Percentiles rank a stretch among this genome's conserved stretches.
Evolutionary conservation across 1,139 yeast genomes (phyloP).

Genomic region (Nakaseomyces delphensis): DNA sequence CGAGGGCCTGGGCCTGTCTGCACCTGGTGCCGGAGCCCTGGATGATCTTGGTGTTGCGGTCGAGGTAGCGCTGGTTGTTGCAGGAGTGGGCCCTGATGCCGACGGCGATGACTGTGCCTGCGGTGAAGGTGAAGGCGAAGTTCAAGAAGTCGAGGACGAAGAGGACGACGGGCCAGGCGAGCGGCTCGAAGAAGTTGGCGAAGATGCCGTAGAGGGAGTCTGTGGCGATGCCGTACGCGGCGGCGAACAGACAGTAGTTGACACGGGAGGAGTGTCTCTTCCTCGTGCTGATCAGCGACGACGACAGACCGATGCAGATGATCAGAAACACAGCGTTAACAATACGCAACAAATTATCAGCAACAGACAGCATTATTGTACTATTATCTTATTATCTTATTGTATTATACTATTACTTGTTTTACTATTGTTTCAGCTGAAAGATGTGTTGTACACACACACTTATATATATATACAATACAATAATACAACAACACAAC

Average conservation of each 20-base stretch:
- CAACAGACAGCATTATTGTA: slow-evolving; percentile 37
- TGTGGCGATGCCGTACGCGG: slow-evolving; percentile 75
- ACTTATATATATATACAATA: not conserved
- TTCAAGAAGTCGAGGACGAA: slow-evolving; percentile 75
- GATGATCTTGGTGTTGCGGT: slow-evolving; percentile 49
- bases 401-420: not conserved
- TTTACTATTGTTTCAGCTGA: not conserved
- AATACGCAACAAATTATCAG: slow-evolving; percentile 67
- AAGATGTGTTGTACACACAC: too few relatives aligned
- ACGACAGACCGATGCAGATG: slow-evolving; percentile 76
- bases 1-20: slow-evolving; percentile 89
- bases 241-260: slow-evolving; percentile 77
- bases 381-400: too few relatives aligned
- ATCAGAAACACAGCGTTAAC: slow-evolving; percentile 67
- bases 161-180: slow-evolving; percentile 81
- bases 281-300: slow-evolving; percentile 70
- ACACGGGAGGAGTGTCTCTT: slow-evolving; percentile 61
- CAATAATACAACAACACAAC: too few relatives aligned
- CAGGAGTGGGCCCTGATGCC: slow-evolving; percentile 84
- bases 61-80: slow-evolving; percentile 53
- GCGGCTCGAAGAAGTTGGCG: slow-evolving; percentile 68
- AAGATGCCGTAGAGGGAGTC: slow-evolving; percentile 70
- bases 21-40: slow-evolving; percentile 79
- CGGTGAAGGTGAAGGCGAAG: slow-evolving; percentile 86
- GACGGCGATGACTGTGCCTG: slow-evolving; percentile 89